Conservation (phyloP, 768 basidiomycete genomes). For the Rubroboletus pulcherrimus region DNA sequence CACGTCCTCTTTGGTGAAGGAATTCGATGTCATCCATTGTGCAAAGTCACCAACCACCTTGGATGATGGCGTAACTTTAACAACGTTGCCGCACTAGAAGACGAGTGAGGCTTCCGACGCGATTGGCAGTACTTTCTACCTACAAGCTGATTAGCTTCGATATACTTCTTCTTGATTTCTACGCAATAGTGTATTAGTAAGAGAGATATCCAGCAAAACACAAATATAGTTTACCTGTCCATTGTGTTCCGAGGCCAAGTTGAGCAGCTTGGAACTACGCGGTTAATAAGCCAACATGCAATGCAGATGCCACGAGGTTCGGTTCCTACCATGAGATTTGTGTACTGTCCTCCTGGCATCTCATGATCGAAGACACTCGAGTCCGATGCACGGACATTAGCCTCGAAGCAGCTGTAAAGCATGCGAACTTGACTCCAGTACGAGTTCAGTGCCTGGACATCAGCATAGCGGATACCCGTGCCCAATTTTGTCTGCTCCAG, state of each 20-base stretch:
- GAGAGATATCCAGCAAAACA: constrained; percentile 8
- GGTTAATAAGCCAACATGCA: constrained; percentile 17
- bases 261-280: constrained; percentile 95
- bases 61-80: constrained; percentile 99
- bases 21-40: constrained; percentile 98
- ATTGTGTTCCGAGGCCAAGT: constrained; percentile 94
- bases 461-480: constrained; percentile 94
- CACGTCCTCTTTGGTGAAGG: constrained; percentile 82
- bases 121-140: constrained; percentile 24
- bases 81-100: constrained; percentile 86
- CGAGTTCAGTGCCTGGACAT: constrained; percentile 94
- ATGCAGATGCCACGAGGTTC: constrained; percentile 13
- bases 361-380: constrained; percentile 98
- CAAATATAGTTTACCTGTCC: constrained; percentile 57
- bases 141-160: constrained; percentile 94
- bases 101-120: constrained; percentile 2
- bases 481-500: constrained; percentile 92
- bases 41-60: constrained; percentile 99
- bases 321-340: constrained; percentile 80
- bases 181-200: constrained; percentile 6
- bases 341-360: constrained; percentile 98
- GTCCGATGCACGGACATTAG: constrained; percentile 94
- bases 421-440: constrained; percentile 98
- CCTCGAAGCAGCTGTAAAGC: constrained; percentile 96
- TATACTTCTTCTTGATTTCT: constrained; percentile 98